Conservation (phyloP, 352 stramenopile genomes). For the Phytophthora tubulina region DNA sequence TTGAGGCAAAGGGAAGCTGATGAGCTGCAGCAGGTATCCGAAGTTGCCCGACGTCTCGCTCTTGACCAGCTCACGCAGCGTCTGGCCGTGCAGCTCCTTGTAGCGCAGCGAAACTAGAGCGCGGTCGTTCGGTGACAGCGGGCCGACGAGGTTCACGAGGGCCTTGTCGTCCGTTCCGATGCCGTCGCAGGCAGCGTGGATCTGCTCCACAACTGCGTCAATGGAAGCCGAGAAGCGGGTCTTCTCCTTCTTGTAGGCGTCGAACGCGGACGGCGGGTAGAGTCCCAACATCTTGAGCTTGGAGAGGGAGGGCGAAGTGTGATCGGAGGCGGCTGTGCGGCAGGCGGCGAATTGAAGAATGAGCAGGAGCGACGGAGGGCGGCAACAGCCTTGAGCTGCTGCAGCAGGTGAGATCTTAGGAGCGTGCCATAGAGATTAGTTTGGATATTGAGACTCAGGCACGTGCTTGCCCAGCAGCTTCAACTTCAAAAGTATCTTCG, state of each 20-base stretch:
- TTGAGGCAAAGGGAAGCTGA: conserved; percentile 61
- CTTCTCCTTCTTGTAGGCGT: conserved; percentile 76
- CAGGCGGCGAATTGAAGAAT: conserved; percentile 49
- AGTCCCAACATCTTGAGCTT: conserved; percentile 64
- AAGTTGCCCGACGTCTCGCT: conserved; percentile 74
- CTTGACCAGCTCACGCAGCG: conserved; percentile 64
- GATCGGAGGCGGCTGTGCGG: conserved; percentile 29
- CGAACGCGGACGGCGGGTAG: conserved; percentile 65
- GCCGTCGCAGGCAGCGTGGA: conserved; percentile 69
- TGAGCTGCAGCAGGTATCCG: conserved; percentile 66
- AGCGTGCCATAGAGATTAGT: conserved; percentile 1
- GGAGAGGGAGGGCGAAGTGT: conserved; percentile 1
- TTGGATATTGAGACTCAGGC: background rate
- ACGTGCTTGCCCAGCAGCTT: conserved; percentile 19
- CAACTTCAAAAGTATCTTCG: conserved; percentile 33
- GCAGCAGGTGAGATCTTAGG: conserved; percentile 7
- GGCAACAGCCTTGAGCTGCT: background rate
- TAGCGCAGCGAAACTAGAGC: conserved; percentile 63
- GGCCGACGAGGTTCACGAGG: conserved; percentile 64
- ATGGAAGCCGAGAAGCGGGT: conserved; percentile 52
- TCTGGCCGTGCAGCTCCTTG: conserved; percentile 62
- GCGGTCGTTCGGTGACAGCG: conserved; percentile 56
- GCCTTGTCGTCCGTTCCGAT: conserved; percentile 74
- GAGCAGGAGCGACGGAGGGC: conserved; percentile 21
- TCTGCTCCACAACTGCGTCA: conserved; percentile 63